These are phyloP conservation scores for Luffa aegyptiaca DNA, from an alignment of 306 rosid species.

Conservation along the genomic window DNA sequence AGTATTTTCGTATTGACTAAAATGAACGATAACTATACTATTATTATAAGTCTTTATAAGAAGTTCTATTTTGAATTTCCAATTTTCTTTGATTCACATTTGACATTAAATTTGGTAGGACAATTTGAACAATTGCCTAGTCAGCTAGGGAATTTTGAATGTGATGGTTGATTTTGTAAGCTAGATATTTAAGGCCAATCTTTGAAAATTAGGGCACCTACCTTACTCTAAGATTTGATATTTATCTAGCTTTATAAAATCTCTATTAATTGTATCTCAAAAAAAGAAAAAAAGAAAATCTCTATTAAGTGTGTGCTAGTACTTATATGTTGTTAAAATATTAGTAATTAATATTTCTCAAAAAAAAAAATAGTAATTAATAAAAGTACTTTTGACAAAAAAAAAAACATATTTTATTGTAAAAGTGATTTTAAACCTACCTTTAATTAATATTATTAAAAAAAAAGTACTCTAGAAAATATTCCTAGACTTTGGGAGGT, in stretches of 20 bases:
- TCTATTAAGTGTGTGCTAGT: neutral
- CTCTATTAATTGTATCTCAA: neutral
- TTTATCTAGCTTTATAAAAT: neutral
- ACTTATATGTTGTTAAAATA: neutral
- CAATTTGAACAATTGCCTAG: neutral
- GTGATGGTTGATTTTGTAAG: neutral
- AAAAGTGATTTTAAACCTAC: neutral
- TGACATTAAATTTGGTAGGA: neutral
- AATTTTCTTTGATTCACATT: neutral
- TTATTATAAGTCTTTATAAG: neutral
- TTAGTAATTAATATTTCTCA: neutral
- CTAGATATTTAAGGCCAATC: neutral
- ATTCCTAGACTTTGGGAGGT: neutral
- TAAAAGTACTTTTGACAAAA: neutral
- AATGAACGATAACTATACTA: neutral
- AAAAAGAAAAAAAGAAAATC: too few relatives aligned
- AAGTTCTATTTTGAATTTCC: neutral
- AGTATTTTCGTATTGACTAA: too few relatives aligned
- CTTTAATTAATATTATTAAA: neutral
- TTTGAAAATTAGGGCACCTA: neutral
- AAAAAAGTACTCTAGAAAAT: too few relatives aligned
- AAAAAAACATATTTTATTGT: neutral
- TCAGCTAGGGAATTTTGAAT: neutral
- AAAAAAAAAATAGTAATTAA: too few relatives aligned
- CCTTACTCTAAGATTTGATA: neutral